Evolutionary conservation across 2,329 filamentous ascomycete species (phyloP).

Genomic region (Knufia fluminis): DNA sequence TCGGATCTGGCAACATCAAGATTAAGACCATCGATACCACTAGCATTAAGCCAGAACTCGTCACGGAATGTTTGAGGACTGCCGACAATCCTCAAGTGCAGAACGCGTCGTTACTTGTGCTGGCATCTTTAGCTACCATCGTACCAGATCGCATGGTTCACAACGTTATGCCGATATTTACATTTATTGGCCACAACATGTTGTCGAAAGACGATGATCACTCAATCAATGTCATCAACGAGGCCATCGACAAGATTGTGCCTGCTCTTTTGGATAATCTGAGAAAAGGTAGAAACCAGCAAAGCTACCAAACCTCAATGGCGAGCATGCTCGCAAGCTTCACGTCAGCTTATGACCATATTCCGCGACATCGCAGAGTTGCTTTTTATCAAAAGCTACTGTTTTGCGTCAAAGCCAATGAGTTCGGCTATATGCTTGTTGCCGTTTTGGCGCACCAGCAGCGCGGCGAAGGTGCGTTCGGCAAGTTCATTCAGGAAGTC

Average conservation of each 20-base stretch:
- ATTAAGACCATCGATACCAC: conserved; percentile 60
- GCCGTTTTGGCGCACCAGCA: conserved; percentile 89
- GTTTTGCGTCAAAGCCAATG: conserved; percentile 71
- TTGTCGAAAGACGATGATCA: conserved; percentile 92
- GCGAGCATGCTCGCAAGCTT: conserved; percentile 92
- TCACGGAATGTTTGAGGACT: conserved; percentile 89
- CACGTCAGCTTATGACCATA: conserved; percentile 90
- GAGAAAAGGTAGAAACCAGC: conserved; percentile 54
- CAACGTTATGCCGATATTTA: conserved; percentile 98
- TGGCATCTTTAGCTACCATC: conserved; percentile 76
- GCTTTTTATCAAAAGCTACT: conserved; percentile 77
- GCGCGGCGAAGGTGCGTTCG: conserved; percentile 62
- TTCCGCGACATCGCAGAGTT: conserved; percentile 75
- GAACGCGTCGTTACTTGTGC: conserved; percentile 77
- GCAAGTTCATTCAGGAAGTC: conserved; percentile 66
- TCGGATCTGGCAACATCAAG: conserved; percentile 59
- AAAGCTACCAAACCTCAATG: conserved; percentile 60
- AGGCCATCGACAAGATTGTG: conserved; percentile 86
- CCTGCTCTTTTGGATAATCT: conserved; percentile 83
- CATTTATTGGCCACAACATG: conserved; percentile 89
- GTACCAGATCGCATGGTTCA: conserved; percentile 87
- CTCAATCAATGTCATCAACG: conserved; percentile 89
- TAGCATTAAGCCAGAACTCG: conserved; percentile 74
- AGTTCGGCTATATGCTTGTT: conserved; percentile 79
- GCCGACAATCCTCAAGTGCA: conserved; percentile 89